Evolutionary conservation across 73 alveolate species (phyloP), one percentile per base, ranked within the genome.

Genomic region (Paramecium bursaria): DNA sequence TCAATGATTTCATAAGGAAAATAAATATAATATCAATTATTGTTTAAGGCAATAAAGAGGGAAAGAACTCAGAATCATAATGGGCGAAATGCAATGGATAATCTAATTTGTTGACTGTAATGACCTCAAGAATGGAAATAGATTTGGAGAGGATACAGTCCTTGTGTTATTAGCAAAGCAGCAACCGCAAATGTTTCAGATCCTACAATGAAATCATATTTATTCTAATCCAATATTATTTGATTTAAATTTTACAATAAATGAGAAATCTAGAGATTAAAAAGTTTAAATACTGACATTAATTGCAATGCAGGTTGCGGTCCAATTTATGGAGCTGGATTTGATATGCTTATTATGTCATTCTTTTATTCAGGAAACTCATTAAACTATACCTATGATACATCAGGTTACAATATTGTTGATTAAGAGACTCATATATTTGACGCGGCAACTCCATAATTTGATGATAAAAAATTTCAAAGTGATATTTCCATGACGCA

Each of bases 121-220:
- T 57, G 27, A 14, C 19, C 27, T 57, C 76, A 57, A 57, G 33
- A n/a, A 22, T 42, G 57, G 57, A 9, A 9, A 3, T 67, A 26
- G 33, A 15, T 67, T 39, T 67, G 82, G 82, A 4, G n/a, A n/a
- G 82, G 61, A 39, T 67, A 67, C 44, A 15, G 60, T 67, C 82
- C 82, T 1, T 67, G 82, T 67, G 17, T 33, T 14, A 39, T 53
- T 53, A 35, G 5, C 14, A 33, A 25, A 33, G 44, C 15, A 3
- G 27, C 33, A 27, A 47, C 27, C 0, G 21, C 19, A 35, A 39
- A 67, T 39, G 53, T 33, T 6, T 17, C 49, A 67, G 82, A 67
- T 67, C 42, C 33, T 33, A 9, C 60, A 39, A 15, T 67, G 50
- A 30, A 42, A 44, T 67, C 82, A 67, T 67, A 39, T 67, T 67